A percentile compares a stretch with the other conserved stretches of the same genome.
phyloP scores from a whole-genome alignment of 108 stramenopile species.

The Conticribra guillardii region DNA sequence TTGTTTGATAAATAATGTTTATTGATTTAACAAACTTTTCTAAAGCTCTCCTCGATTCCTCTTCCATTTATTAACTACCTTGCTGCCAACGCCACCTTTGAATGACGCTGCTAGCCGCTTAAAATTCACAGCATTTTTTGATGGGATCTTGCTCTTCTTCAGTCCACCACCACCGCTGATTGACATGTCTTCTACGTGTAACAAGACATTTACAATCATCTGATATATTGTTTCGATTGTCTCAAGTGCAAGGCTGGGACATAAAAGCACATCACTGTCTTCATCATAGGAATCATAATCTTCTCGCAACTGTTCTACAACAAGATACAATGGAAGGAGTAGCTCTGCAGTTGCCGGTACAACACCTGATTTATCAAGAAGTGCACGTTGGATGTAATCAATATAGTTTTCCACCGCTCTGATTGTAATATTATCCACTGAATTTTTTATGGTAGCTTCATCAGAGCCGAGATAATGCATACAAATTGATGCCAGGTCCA shows the following conservation, averaged over 20 bases:
- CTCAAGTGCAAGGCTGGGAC: conserved; percentile 11
- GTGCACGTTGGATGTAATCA: neutral
- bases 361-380: neutral
- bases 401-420: too few relatives aligned
- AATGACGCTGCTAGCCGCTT: conserved; percentile 50
- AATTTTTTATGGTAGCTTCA: too few relatives aligned
- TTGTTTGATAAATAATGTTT: too few relatives aligned
- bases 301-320: conserved; percentile 51
- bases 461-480: too few relatives aligned
- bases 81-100: conserved; percentile 46
- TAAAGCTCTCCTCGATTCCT: conserved; percentile 59
- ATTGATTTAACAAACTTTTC: too few relatives aligned
- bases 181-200: too few relatives aligned
- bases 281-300: conserved; percentile 43
- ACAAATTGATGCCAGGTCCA: conserved; percentile 50
- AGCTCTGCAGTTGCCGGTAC: conserved; percentile 26
- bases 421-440: too few relatives aligned
- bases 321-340: conserved; percentile 53
- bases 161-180: conserved; percentile 23
- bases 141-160: conserved; percentile 19
- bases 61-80: conserved; percentile 63
- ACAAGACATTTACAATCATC: conserved; percentile 17
- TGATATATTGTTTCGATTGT: conserved; percentile 12
- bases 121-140: conserved; percentile 39
- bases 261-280: too few relatives aligned